phyloP scores from a whole-genome alignment of 164 flowering plant genomes.

The Tetracentron sinense region DNA sequence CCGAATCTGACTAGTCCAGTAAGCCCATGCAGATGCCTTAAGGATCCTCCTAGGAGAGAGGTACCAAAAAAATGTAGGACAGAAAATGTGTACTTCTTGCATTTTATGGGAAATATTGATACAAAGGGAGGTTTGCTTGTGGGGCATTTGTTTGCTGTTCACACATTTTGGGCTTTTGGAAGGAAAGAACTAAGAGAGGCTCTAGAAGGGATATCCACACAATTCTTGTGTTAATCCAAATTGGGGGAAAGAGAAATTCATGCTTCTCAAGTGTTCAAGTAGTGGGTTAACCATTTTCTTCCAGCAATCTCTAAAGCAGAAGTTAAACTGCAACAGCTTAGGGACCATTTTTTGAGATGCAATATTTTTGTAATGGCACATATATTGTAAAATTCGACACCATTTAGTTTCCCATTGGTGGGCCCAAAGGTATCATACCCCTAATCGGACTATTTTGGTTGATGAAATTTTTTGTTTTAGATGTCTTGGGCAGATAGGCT shows the following conservation, averaged over 20 bases:
- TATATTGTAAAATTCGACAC: too few relatives aligned
- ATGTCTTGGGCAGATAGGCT: too few relatives aligned
- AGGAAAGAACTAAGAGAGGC: not conserved
- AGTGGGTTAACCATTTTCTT: not conserved
- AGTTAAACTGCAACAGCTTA: not conserved
- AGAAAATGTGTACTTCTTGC: slow-evolving; percentile 1
- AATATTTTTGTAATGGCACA: not conserved
- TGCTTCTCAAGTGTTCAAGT: slow-evolving; percentile 20
- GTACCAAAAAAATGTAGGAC: slow-evolving; percentile 20
- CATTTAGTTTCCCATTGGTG: too few relatives aligned
- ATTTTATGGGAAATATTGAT: not conserved
- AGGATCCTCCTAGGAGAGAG: not conserved
- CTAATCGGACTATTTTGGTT: too few relatives aligned
- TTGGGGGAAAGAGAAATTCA: slow-evolving; percentile 7
- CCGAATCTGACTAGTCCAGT: not conserved
- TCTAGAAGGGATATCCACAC: slow-evolving; percentile 13
- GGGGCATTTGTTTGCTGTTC: slow-evolving; percentile 11
- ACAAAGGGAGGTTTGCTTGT: not conserved
- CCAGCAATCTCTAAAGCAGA: not conserved
- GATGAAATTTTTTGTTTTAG: too few relatives aligned
- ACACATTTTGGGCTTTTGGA: slow-evolving; percentile 12
- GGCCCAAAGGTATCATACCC: too few relatives aligned
- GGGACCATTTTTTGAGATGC: not conserved
- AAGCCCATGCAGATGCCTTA: not conserved
- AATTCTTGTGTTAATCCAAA: slow-evolving; percentile 29